Evolutionary conservation across 345 rosid genomes (phyloP).

Genomic region (Eucalyptus tenuipes): DNA sequence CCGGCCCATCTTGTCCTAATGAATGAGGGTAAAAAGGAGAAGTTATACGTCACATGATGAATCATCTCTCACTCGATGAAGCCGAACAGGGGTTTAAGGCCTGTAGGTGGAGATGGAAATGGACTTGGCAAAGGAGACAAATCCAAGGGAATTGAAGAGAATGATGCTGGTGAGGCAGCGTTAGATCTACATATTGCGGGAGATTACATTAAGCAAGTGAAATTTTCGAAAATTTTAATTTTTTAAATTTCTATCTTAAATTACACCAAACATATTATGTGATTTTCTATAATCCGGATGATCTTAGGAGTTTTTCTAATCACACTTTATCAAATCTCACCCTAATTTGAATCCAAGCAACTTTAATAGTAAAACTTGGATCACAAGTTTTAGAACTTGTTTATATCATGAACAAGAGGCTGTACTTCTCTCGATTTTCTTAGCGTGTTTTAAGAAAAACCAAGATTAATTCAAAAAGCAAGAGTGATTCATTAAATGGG

Average conservation of each 20-base stretch:
- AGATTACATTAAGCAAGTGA: not conserved
- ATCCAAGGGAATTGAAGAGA: not conserved
- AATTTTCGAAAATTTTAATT: too few relatives aligned
- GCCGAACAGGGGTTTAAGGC: rapidly evolving
- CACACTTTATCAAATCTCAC: not conserved
- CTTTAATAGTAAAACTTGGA: rapidly evolving
- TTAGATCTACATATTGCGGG: too few relatives aligned
- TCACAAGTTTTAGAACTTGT: rapidly evolving
- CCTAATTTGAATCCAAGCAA: rapidly evolving
- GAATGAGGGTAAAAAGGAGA: not conserved
- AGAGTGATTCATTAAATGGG: not conserved
- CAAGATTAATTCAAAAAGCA: not conserved
- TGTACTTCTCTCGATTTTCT: not conserved
- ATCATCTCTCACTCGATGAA: not conserved
- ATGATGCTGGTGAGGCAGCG: not conserved
- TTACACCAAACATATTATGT: not conserved
- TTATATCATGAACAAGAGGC: rapidly evolving
- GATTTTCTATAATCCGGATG: too few relatives aligned
- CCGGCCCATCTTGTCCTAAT: rapidly evolving
- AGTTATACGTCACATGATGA: rapidly evolving
- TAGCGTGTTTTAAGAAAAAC: rapidly evolving
- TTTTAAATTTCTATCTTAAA: too few relatives aligned
- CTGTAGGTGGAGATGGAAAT: not conserved
- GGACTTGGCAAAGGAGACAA: not conserved
- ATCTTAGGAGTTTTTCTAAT: too few relatives aligned